A percentile compares a stretch with the other conserved stretches of the same genome.
Conservation (phyloP, 176 grass and related monocot species). For the Triticum dicoccoides region DNA sequence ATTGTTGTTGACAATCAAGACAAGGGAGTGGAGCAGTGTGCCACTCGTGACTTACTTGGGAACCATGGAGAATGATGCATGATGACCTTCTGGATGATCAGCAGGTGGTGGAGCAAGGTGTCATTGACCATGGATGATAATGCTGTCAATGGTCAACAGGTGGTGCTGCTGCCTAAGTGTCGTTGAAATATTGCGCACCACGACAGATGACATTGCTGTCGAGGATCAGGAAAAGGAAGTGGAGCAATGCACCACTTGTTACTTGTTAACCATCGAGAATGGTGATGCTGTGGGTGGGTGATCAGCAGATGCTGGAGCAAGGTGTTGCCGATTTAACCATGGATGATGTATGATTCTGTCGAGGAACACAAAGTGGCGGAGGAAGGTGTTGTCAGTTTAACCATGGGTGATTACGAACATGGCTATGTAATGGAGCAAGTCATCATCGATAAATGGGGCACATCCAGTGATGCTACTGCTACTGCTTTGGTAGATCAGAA, state of each 20-base stretch:
- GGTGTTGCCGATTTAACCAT: too few species aligned
- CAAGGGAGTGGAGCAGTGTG: not conserved
- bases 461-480: too few species aligned
- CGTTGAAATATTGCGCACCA: not conserved
- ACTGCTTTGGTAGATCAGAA: too few species aligned
- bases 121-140: not conserved
- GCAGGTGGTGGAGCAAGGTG: not conserved
- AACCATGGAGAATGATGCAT: too few species aligned
- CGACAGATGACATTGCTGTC: not conserved
- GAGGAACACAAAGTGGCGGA: too few species aligned
- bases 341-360: too few species aligned
- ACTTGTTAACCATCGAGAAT: not conserved
- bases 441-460: too few species aligned
- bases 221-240: slow-evolving; percentile 9
- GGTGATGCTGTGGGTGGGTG: too few species aligned
- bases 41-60: not conserved
- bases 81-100: not conserved
- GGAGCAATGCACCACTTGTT: not conserved
- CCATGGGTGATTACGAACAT: too few species aligned
- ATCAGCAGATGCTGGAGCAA: too few species aligned
- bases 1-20: slow-evolving; percentile 8
- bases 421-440: too few species aligned
- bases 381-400: too few species aligned
- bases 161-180: not conserved
- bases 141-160: not conserved